These are phyloP conservation scores for Dictyostelium discoideum DNA, from an alignment of 78 protist genomes.

Conservation along the genomic window dicty_2.7 NC_007090.3:1000501-1001000, in stretches of 20 bases:
- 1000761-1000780: constrained; percentile 93
- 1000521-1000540: background rate
- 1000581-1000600: background rate
- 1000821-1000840: constrained; percentile 34
- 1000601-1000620: background rate
- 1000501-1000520: background rate
- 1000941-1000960: constrained; percentile 95
- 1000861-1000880: constrained; percentile 93
- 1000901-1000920: constrained; percentile 89
- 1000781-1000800: constrained; percentile 89
- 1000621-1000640: background rate
- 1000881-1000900: constrained; percentile 79
- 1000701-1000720: background rate
- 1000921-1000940: constrained; percentile 93
- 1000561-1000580: background rate
- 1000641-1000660: background rate
- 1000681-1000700: background rate
- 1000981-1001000: constrained; percentile 81
- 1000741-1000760: constrained; percentile 88
- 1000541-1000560: background rate
- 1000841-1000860: constrained; percentile 85
- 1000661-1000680: background rate
- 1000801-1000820: constrained; percentile 81
- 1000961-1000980: constrained; percentile 81
- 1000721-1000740: constrained; percentile 77